A percentile compares a stretch with the other conserved stretches of the same genome.
These are phyloP conservation scores for Fusarium dimerum DNA, from an alignment of 2,329 filamentous ascomycete species.

Conservation along the genomic window DNA sequence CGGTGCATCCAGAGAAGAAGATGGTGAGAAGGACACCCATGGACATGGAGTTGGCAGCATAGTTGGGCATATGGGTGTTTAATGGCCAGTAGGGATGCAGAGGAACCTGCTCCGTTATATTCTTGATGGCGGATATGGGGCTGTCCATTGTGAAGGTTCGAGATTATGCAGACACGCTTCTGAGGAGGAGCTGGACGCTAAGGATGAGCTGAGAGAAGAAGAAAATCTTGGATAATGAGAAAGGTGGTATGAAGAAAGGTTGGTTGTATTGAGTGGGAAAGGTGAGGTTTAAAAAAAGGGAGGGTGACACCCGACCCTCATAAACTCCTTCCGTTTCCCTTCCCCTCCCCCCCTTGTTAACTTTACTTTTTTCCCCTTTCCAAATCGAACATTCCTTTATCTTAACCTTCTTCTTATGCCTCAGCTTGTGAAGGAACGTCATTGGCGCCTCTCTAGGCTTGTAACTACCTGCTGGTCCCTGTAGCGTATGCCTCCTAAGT, in stretches of 20 bases:
- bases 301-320: neutral
- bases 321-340: neutral
- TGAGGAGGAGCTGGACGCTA: too few relatives aligned
- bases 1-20: conserved; percentile 58
- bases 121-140: conserved; percentile 3
- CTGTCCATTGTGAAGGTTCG: conserved; percentile 16
- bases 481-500: too few relatives aligned
- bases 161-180: neutral
- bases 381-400: neutral
- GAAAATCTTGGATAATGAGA: neutral
- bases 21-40: conserved; percentile 58
- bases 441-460: neutral
- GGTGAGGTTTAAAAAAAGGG: neutral
- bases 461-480: neutral
- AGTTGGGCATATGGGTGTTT: conserved; percentile 61
- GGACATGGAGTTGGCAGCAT: conserved; percentile 65
- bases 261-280: neutral
- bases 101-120: conserved; percentile 11
- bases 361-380: neutral
- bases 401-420: neutral
- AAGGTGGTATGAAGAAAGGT: neutral
- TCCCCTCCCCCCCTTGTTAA: neutral
- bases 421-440: neutral
- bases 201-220: neutral
- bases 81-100: conserved; percentile 72